Evolutionary conservation across 768 basidiomycete genomes (phyloP).

Genomic region (Pholiota molesta): DNA sequence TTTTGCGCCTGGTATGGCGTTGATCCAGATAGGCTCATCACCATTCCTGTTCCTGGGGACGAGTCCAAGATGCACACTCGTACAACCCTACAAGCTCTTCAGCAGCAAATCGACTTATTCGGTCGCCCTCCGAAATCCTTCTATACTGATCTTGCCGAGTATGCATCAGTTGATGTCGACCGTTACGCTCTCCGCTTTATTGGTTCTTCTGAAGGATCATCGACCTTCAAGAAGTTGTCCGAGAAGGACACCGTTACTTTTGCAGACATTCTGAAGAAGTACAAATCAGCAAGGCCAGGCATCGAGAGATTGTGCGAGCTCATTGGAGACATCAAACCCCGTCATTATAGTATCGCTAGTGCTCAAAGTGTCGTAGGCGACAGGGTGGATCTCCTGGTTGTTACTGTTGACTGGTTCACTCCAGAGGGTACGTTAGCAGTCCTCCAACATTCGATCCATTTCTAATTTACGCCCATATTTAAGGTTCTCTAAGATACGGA

Average conservation of each 20-base stretch:
- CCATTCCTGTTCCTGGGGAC: slow-evolving; percentile 70
- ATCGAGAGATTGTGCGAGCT: slow-evolving; percentile 88
- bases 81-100: slow-evolving; percentile 92
- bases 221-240: slow-evolving; percentile 93
- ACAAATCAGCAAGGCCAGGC: slow-evolving; percentile 76
- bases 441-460: neutral
- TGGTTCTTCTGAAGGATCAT: slow-evolving; percentile 85
- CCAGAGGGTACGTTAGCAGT: slow-evolving; percentile 65
- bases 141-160: slow-evolving; percentile 82
- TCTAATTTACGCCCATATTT: slow-evolving; percentile 8
- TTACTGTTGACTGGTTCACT: slow-evolving; percentile 93
- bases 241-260: slow-evolving; percentile 97
- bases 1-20: slow-evolving; percentile 95
- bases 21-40: slow-evolving; percentile 77
- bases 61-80: slow-evolving; percentile 83
- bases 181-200: slow-evolving; percentile 87
- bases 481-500: slow-evolving; percentile 80
- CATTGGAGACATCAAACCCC: slow-evolving; percentile 93
- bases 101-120: slow-evolving; percentile 96
- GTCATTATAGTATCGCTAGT: slow-evolving; percentile 98
- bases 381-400: slow-evolving; percentile 91
- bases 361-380: slow-evolving; percentile 95
- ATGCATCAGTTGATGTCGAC: slow-evolving; percentile 73
- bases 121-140: slow-evolving; percentile 96
- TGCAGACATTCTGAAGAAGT: slow-evolving; percentile 80